phyloP scores from a whole-genome alignment of 345 rosid species.

The Linum usitatissimum region DNA sequence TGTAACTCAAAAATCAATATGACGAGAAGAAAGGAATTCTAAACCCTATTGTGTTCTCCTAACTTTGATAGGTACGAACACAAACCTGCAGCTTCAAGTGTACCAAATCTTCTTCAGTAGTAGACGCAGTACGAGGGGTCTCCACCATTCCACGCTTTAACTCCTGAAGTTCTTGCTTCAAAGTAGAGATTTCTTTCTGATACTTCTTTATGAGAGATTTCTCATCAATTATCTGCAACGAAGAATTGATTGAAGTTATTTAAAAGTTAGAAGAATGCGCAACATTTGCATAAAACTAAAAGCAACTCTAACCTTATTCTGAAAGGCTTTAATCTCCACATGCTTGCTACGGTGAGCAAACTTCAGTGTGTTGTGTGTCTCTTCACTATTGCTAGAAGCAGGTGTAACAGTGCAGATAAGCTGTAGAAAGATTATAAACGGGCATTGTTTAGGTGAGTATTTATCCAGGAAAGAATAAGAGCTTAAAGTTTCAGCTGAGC shows the following conservation, averaged over 20 bases:
- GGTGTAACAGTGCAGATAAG: constrained; percentile 67
- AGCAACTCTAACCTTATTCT: constrained; percentile 41
- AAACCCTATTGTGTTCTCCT: no score
- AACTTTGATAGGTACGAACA: constrained; percentile 12
- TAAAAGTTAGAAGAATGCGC: constrained; percentile 5
- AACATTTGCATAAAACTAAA: constrained; percentile 1
- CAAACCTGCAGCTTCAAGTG: constrained; percentile 63
- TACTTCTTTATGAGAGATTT: constrained; percentile 66
- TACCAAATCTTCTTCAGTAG: constrained; percentile 49
- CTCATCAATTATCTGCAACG: constrained; percentile 58
- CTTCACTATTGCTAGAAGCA: constrained; percentile 60
- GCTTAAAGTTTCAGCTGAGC: background rate
- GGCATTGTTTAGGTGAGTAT: constrained; percentile 7
- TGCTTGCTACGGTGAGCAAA: constrained; percentile 64
- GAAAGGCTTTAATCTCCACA: constrained; percentile 54
- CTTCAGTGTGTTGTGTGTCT: constrained; percentile 63
- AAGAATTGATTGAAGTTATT: constrained; percentile 7
- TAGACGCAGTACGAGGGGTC: constrained; percentile 28
- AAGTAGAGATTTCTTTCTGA: constrained; percentile 52
- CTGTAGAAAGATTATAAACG: constrained; percentile 25
- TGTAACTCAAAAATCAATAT: no score
- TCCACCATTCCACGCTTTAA: constrained; percentile 40
- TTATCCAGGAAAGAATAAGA: background rate
- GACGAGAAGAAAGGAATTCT: no score
- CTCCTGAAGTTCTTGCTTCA: constrained; percentile 61